A percentile compares a stretch with the other conserved stretches of the same genome.
Conservation (phyloP, 2,329 filamentous ascomycete genomes). For the Alternaria incomplexa region DNA sequence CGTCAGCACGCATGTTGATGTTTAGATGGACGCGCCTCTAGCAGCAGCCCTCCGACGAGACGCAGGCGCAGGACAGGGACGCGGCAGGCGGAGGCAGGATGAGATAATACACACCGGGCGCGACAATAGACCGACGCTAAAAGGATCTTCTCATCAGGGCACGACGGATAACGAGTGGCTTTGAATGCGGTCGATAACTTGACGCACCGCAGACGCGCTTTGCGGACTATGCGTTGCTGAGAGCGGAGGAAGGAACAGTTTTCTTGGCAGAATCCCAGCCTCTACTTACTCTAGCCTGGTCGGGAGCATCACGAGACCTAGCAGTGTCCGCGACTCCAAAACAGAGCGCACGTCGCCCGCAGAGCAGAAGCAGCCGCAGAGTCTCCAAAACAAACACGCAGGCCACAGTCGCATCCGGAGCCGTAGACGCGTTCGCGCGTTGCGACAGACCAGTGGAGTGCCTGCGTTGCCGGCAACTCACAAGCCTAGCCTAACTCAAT, state of each 20-base stretch:
- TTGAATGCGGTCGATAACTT: slow-evolving; percentile 38
- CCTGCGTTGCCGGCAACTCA: slow-evolving; percentile 43
- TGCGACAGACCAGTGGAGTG: slow-evolving; percentile 43
- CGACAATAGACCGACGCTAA: slow-evolving; percentile 32
- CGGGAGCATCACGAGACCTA: slow-evolving; percentile 19
- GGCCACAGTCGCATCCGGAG: slow-evolving; percentile 4
- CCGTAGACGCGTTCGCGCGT: slow-evolving; percentile 31
- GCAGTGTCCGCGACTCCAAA: slow-evolving; percentile 18
- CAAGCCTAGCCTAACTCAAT: slow-evolving; percentile 46
- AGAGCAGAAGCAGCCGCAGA: slow-evolving; percentile 2
- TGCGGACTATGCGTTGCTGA: slow-evolving; percentile 44
- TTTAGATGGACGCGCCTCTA: slow-evolving; percentile 34
- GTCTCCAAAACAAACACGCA: neutral
- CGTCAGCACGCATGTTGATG: slow-evolving; percentile 41
- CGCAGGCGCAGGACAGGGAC: slow-evolving; percentile 21
- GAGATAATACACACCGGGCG: slow-evolving; percentile 29
- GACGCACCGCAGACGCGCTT: slow-evolving; percentile 41
- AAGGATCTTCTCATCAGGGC: slow-evolving; percentile 36
- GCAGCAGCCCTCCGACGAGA: slow-evolving; percentile 21
- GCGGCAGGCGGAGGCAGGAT: slow-evolving; percentile 14
- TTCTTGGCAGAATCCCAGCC: slow-evolving; percentile 12
- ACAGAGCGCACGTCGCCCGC: slow-evolving; percentile 8
- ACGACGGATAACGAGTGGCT: slow-evolving; percentile 29
- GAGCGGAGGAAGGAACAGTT: slow-evolving; percentile 24
- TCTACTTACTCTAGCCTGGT: slow-evolving; percentile 15